These are phyloP conservation scores for Sequoiadendron giganteum DNA, from an alignment of 75 land plant species.

Conservation along the genomic window DNA sequence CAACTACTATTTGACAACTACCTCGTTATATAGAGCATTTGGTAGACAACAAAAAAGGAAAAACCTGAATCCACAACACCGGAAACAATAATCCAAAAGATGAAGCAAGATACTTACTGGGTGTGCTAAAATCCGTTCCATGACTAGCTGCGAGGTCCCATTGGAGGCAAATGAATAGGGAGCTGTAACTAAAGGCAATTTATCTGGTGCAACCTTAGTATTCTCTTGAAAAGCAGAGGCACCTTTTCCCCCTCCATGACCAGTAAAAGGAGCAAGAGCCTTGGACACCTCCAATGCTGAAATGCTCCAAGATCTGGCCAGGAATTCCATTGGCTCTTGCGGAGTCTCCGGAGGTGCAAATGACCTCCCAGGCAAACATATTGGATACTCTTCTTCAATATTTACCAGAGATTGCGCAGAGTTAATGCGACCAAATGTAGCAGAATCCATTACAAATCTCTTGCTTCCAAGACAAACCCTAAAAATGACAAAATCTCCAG, in stretches of 20 bases:
- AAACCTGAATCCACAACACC: background rate
- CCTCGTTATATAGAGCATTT: background rate
- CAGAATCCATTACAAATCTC: conserved; percentile 9
- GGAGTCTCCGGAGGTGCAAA: conserved; percentile 75
- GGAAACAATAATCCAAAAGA: background rate
- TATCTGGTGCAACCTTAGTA: background rate
- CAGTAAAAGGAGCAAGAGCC: conserved; percentile 31
- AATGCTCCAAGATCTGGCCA: conserved; percentile 88
- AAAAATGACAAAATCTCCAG: background rate
- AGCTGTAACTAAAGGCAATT: conserved; percentile 18
- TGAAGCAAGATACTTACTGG: conserved; percentile 24
- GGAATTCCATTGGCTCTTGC: conserved; percentile 93
- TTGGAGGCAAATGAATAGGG: conserved; percentile 37
- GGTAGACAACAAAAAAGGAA: background rate
- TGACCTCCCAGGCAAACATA: conserved; percentile 29
- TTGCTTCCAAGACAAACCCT: background rate
- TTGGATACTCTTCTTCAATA: conserved; percentile 63
- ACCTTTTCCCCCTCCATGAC: background rate
- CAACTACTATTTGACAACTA: background rate
- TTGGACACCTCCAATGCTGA: conserved; percentile 74
- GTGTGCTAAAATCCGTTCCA: conserved; percentile 42
- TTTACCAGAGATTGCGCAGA: conserved; percentile 33
- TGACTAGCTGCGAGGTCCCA: conserved; percentile 36
- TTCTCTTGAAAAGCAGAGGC: background rate
- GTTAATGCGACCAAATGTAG: background rate